A percentile compares a stretch with the other conserved stretches of the same genome.
These are phyloP conservation scores for Populus euphratica DNA, from an alignment of 345 rosid genomes.

Conservation along the genomic window DNA sequence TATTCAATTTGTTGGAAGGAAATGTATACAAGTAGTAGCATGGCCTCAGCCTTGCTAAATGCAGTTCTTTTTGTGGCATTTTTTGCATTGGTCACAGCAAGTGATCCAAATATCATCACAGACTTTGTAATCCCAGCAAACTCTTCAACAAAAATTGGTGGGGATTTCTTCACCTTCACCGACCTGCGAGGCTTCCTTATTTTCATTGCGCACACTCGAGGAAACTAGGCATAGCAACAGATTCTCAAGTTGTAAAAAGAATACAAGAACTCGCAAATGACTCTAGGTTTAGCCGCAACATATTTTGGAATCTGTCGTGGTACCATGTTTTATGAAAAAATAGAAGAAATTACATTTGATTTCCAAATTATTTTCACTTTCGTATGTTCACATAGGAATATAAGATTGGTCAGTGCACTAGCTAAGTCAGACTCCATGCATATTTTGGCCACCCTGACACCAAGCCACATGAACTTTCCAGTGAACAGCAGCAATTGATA, in stretches of 20 bases:
- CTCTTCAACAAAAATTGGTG: not conserved
- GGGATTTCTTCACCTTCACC: conserved; percentile 36
- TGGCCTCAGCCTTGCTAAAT: not conserved
- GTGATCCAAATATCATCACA: conserved; percentile 36
- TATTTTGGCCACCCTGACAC: not conserved
- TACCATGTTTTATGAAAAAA: not conserved
- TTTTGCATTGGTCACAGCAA: conserved; percentile 8
- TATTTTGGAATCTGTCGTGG: not conserved
- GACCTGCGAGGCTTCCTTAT: conserved; percentile 10
- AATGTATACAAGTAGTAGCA: not conserved
- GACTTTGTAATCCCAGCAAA: conserved; percentile 31
- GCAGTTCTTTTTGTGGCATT: not conserved
- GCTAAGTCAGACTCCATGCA: not conserved
- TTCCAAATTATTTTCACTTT: not conserved
- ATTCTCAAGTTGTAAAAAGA: not conserved
- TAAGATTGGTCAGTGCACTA: not conserved
- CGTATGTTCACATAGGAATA: not conserved
- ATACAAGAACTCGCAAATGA: not conserved
- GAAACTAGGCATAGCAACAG: not conserved
- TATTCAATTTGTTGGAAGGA: not conserved
- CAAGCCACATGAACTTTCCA: not conserved
- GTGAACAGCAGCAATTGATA: not conserved
- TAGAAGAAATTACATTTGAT: not conserved
- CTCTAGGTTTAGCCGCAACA: not conserved
- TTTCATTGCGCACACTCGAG: not conserved